Evolutionary conservation across 257 asterid genomes (phyloP).

Genomic region (Penstemon davidsonii): DNA sequence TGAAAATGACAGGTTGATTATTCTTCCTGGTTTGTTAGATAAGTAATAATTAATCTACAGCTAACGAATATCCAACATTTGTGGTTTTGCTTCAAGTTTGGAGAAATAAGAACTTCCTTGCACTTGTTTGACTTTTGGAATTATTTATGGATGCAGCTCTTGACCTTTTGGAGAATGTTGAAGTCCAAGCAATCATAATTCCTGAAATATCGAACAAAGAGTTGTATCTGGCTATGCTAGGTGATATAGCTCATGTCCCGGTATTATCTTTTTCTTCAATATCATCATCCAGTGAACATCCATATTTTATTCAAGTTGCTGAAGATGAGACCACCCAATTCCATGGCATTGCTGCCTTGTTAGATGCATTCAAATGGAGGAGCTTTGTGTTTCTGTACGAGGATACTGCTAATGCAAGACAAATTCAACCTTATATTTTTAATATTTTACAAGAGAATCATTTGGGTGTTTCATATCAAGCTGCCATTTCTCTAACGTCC

Average conservation of each 20-base stretch:
- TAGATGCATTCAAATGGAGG: conserved; percentile 41
- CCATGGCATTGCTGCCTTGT: conserved; percentile 34
- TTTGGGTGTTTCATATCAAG: conserved; percentile 20
- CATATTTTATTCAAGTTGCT: conserved; percentile 40
- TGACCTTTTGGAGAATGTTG: conserved; percentile 40
- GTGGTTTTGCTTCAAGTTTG: not conserved
- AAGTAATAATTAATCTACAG: not conserved
- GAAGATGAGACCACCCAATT: conserved; percentile 39
- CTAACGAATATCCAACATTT: too few relatives aligned
- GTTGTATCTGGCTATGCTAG: conserved; percentile 31
- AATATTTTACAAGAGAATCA: conserved; percentile 31
- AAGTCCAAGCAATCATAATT: conserved; percentile 38
- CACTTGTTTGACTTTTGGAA: too few relatives aligned
- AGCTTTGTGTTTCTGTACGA: conserved; percentile 35
- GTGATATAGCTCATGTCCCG: conserved; percentile 34
- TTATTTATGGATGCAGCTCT: conserved; percentile 34
- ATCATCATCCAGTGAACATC: conserved; percentile 23
- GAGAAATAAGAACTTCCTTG: too few relatives aligned
- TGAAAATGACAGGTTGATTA: not conserved
- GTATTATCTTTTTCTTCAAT: conserved; percentile 39
- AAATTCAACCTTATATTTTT: conserved; percentile 22
- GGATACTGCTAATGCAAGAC: conserved; percentile 28
- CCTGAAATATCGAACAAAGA: conserved; percentile 31
- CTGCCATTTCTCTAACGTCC: conserved; percentile 24
- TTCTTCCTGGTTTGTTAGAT: not conserved